Base-by-base conservation (phyloP, 345 rosid genomes). In the Erucastrum elatum region DNA sequence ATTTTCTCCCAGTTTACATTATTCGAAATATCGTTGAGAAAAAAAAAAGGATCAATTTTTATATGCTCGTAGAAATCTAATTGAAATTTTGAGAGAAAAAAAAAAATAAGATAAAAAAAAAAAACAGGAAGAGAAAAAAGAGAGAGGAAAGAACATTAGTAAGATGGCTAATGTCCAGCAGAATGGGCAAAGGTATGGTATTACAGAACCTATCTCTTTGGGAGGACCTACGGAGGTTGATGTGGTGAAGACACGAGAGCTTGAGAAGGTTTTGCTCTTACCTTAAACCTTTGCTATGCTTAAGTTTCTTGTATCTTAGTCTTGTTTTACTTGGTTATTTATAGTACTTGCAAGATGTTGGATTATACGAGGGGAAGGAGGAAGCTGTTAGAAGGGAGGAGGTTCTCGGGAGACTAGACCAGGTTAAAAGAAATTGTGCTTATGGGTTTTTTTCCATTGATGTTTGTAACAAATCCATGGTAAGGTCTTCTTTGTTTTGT, bases 331-430 rank as follows among this genome's bases (percentile, higher is more conserved):
- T n/a, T n/a, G n/a, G n/a, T n/a, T n/a, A n/a, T n/a, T n/a, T n/a
- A n/a, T n/a, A n/a, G 99, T 86, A 78, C 80, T 83, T 95, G 88
- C 96, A 84, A 86, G 87, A 93, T 66, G 98, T 78, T 62, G 94
- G 93, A 55, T 71, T 93, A 87, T 93, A 95, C 37, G 99, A 95
- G 84, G 87, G 95, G 67, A 84, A 80, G 39, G 94, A 86, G 80
- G 99, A 95, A 85, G 93, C 99, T 86, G 93, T 89, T 66, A 80
- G 81, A 68, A 89, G 99, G 72, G 99, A 95, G 90, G 99, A 95
- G 86, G 99, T 95, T 53, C 93, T 95, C 17, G 99, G 99, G 76
- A 88, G 90, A 74, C 90, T 93, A 30, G 99, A 95, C 77, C 99
- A 93, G 99, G 99, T 95, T 84, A 16, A 10, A 1, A 10, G 4